Conservation (phyloP, 805 yeast genomes). For the Cyberlindnera sargentensis region DNA sequence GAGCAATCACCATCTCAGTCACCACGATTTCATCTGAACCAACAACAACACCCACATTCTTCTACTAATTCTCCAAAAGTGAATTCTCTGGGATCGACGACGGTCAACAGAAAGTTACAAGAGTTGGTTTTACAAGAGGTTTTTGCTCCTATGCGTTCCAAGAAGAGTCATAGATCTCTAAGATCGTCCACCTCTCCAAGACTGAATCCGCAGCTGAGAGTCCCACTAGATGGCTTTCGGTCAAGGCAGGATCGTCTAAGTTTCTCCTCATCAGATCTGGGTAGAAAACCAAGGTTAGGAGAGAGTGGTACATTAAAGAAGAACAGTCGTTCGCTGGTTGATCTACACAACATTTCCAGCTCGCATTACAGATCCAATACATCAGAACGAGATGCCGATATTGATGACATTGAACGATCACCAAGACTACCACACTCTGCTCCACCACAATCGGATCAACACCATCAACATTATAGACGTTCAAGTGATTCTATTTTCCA, state of each 20-base stretch:
- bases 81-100: conserved; percentile 47
- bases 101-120: conserved; percentile 62
- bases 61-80: conserved; percentile 8
- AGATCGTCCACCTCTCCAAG: conserved; percentile 18
- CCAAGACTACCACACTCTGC: not conserved
- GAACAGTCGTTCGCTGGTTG: conserved; percentile 19
- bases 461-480: conserved; percentile 5
- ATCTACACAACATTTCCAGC: conserved; percentile 14
- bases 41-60: not conserved
- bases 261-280: conserved; percentile 19
- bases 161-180: conserved; percentile 4
- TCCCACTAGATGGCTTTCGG: conserved; percentile 1
- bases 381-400: not conserved
- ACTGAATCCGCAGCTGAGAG: conserved; percentile 6
- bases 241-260: conserved; percentile 17
- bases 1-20: conserved; percentile 22
- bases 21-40: conserved; percentile 2
- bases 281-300: conserved; percentile 13
- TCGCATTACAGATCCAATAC: not conserved
- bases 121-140: conserved; percentile 70
- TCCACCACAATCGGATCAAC: conserved; percentile 1
- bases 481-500: conserved; percentile 31
- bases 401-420: conserved; percentile 1
- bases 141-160: conserved; percentile 39
- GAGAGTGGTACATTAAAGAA: conserved; percentile 11